Percentiles rank a stretch among this genome's conserved stretches.
phyloP scores from a whole-genome alignment of 208 protist genomes.

The Trypanosoma vivax region DNA sequence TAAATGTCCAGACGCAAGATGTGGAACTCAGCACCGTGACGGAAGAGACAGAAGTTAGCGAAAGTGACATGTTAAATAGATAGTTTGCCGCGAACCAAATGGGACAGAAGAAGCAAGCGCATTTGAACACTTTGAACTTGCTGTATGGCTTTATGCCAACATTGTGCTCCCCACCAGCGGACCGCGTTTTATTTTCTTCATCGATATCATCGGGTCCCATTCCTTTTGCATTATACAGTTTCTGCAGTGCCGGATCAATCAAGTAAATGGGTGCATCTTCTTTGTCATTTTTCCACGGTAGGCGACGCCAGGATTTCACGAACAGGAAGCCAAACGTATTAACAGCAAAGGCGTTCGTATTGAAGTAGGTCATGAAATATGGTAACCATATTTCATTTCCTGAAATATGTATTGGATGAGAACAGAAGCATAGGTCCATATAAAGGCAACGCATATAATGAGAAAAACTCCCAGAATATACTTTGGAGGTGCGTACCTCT shows the following conservation, averaged over 20 bases:
- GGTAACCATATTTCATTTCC: slow-evolving; percentile 75
- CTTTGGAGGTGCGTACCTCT: slow-evolving; percentile 23
- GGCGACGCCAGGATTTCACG: slow-evolving; percentile 38
- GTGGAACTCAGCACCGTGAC: slow-evolving; percentile 87
- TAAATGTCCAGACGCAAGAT: slow-evolving; percentile 79
- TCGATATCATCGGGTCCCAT: not conserved
- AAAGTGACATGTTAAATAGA: slow-evolving; percentile 87
- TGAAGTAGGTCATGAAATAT: slow-evolving; percentile 91
- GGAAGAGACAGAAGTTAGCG: slow-evolving; percentile 78
- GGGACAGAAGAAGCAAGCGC: slow-evolving; percentile 72
- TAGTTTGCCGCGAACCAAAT: slow-evolving; percentile 90
- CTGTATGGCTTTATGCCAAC: slow-evolving; percentile 62
- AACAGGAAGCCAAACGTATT: slow-evolving; percentile 80
- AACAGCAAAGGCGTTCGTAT: slow-evolving; percentile 77
- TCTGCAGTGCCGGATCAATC: slow-evolving; percentile 28
- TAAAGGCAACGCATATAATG: slow-evolving; percentile 83
- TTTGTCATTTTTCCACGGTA: slow-evolving; percentile 40
- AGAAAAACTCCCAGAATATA: slow-evolving; percentile 77
- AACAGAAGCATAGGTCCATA: slow-evolving; percentile 84
- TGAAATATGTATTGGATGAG: slow-evolving; percentile 90
- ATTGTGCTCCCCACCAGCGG: too few species aligned
- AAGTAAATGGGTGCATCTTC: slow-evolving; percentile 41
- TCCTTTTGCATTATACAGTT: not conserved
- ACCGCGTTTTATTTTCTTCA: not conserved
- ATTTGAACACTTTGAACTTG: slow-evolving; percentile 56